phyloP scores from a whole-genome alignment of 441 rosid species.

The Syzygium syzygioides region DNA sequence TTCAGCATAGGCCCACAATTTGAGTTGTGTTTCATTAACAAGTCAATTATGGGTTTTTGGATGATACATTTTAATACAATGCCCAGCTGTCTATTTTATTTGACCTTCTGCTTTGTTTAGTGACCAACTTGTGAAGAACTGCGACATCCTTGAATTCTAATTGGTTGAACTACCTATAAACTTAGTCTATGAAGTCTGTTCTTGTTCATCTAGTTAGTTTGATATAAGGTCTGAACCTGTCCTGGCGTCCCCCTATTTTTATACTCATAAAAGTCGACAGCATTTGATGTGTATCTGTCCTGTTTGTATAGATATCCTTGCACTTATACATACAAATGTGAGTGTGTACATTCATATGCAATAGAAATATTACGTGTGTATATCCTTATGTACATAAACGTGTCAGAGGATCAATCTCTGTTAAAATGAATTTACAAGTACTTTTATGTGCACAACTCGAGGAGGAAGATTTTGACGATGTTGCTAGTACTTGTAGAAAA shows the following conservation, averaged over 20 bases:
- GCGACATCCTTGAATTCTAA: not conserved
- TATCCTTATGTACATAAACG: not conserved
- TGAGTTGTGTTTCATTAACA: conserved; percentile 17
- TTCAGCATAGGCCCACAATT: not conserved
- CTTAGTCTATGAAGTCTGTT: not conserved
- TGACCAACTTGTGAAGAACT: not conserved
- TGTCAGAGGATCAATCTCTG: not conserved
- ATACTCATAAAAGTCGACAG: not conserved
- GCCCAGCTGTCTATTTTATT: not conserved
- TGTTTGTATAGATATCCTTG: not conserved
- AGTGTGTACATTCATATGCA: not conserved
- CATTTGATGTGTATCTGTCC: not conserved
- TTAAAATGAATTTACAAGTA: not conserved
- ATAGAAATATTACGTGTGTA: not conserved
- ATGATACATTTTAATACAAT: not conserved
- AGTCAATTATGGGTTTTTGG: conserved; percentile 3
- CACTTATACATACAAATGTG: not conserved
- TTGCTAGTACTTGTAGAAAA: not conserved
- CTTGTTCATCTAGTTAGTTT: not conserved
- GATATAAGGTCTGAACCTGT: not conserved
- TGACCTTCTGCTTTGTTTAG: not conserved
- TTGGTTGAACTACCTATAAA: not conserved
- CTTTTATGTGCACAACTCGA: not conserved
- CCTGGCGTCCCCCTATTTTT: not conserved
- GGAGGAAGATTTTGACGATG: not conserved